These are phyloP conservation scores for Apiospora marii DNA, from an alignment of 2,329 filamentous ascomycete species.

Conservation along the genomic window DNA sequence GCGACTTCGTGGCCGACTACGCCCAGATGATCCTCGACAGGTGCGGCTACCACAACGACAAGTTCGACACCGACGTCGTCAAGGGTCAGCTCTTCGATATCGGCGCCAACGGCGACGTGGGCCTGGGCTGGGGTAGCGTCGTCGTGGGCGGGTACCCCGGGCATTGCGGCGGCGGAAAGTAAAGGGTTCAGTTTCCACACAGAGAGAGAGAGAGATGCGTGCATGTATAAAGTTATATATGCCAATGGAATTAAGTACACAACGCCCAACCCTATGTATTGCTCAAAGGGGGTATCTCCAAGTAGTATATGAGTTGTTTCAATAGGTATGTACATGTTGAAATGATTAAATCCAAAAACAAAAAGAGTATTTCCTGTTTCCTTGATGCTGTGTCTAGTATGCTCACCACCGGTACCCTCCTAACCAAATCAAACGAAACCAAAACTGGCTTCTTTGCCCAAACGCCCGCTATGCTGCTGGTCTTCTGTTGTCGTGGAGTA, in stretches of 20 bases:
- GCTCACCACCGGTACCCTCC: neutral
- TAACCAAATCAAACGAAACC: neutral
- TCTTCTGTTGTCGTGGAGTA: neutral
- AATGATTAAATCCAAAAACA: neutral
- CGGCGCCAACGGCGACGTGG: too few species aligned
- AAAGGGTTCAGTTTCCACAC: too few species aligned
- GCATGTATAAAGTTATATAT: neutral
- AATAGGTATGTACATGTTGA: neutral
- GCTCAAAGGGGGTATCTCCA: constrained; percentile 15
- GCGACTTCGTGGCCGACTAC: too few species aligned
- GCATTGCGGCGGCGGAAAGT: neutral
- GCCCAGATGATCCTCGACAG: too few species aligned
- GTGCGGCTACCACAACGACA: too few species aligned
- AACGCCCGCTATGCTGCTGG: constrained; percentile 12
- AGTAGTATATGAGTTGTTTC: neutral
- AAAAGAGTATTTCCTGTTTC: constrained; percentile 2
- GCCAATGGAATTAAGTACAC: neutral
- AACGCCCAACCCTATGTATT: constrained; percentile 13
- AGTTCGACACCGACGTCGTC: too few species aligned
- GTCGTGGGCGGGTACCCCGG: neutral
- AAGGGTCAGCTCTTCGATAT: too few species aligned
- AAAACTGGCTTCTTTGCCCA: neutral
- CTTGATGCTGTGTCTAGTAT: constrained; percentile 7
- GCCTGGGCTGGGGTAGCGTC: too few species aligned
- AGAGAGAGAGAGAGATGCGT: too few species aligned